These are phyloP conservation scores for Leccinum griseonigrum DNA, from an alignment of 1,284 basidiomycete species.

Conservation along the genomic window DNA sequence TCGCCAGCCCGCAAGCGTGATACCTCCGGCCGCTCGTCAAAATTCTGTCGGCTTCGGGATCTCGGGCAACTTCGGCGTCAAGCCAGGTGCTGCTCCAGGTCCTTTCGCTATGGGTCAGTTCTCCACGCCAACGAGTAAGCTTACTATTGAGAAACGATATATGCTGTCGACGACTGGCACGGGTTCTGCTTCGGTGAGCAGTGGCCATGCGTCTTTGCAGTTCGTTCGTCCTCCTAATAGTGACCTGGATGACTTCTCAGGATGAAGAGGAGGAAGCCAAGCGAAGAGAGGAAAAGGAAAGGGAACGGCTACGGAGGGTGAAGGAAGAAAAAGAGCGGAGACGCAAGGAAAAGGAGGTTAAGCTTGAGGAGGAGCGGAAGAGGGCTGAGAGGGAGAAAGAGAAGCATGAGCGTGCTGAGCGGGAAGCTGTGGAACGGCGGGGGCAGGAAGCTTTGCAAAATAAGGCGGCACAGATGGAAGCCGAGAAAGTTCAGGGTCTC, in stretches of 20 bases:
- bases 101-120: slow-evolving; percentile 78
- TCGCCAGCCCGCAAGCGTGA: slow-evolving; percentile 41
- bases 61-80: slow-evolving; percentile 34
- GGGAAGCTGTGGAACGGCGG: too few species aligned
- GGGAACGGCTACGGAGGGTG: slow-evolving; percentile 34
- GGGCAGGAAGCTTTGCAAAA: too few species aligned
- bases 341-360: too few species aligned
- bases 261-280: slow-evolving; percentile 40
- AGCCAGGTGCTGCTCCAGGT: slow-evolving; percentile 37
- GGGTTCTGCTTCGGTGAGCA: slow-evolving; percentile 46
- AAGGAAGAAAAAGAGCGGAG: too few species aligned
- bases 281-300: slow-evolving; percentile 36
- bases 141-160: slow-evolving; percentile 76
- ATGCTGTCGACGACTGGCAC: slow-evolving; percentile 41
- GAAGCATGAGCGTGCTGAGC: too few species aligned
- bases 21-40: slow-evolving; percentile 45
- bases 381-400: slow-evolving; percentile 24
- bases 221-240: slow-evolving; percentile 48
- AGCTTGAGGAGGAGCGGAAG: slow-evolving; percentile 27
- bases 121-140: slow-evolving; percentile 51
- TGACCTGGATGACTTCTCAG: slow-evolving; percentile 75
- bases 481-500: too few species aligned
- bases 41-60: slow-evolving; percentile 61
- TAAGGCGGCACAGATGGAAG: too few species aligned
- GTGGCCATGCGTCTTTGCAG: slow-evolving; percentile 42